A percentile compares a stretch with the other conserved stretches of the same genome.
phyloP scores from a whole-genome alignment of 2,329 filamentous ascomycete species.

The Cytospora chrysosperma region DNA sequence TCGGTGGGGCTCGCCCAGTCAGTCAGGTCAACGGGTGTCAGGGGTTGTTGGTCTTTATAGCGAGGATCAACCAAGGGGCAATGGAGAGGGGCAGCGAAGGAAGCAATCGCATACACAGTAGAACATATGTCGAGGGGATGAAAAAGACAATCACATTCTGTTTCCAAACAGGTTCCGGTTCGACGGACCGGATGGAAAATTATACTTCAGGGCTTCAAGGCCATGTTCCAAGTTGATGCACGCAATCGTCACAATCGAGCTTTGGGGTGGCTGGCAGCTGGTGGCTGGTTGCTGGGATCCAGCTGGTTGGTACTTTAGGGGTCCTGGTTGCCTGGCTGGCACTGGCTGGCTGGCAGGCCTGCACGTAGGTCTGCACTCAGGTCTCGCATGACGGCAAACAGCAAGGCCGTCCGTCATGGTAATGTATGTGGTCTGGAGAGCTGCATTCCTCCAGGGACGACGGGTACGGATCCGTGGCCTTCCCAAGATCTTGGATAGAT shows the following conservation, averaged over 20 bases:
- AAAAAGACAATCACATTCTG: not conserved
- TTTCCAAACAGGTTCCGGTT: not conserved
- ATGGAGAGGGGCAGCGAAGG: not conserved
- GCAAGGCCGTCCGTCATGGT: not conserved
- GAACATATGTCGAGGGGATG: not conserved
- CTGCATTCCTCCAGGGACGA: not conserved
- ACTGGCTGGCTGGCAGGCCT: no score
- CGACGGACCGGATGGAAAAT: not conserved
- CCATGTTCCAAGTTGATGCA: conserved; percentile 15
- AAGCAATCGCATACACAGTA: not conserved
- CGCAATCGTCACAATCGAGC: conserved; percentile 1
- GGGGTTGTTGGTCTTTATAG: not conserved
- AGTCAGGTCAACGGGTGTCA: not conserved
- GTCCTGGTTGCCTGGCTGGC: not conserved
- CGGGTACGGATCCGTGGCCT: not conserved
- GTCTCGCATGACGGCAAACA: not conserved
- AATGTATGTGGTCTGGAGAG: not conserved
- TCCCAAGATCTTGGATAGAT: not conserved
- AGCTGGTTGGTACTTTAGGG: conserved; percentile 4
- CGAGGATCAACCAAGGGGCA: not conserved
- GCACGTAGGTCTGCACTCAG: no score
- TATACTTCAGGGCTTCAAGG: not conserved
- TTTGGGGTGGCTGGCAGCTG: conserved; percentile 12
- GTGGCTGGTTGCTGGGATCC: conserved; percentile 11
- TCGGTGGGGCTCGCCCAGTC: conserved; percentile 13